Evolutionary conservation across 352 stramenopile species (phyloP).

Genomic region (Globisporangium barbulae): DNA sequence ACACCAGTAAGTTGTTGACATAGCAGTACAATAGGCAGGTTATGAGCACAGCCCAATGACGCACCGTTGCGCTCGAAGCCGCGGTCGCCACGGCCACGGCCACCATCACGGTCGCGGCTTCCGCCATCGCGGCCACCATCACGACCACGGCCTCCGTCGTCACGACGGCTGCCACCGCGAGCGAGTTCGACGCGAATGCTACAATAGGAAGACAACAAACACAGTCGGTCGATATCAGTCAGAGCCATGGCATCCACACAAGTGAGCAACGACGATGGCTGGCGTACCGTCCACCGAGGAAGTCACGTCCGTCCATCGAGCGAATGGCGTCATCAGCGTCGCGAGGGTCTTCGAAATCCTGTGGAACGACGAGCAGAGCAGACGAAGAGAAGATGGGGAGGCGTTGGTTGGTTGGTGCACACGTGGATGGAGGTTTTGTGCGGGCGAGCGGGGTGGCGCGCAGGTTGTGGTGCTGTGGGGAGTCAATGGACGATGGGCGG

Average conservation of each 20-base stretch:
- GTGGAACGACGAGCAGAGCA: conserved; percentile 53
- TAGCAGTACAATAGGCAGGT: neutral
- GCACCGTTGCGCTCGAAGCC: conserved; percentile 51
- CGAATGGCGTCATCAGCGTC: conserved; percentile 85
- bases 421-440: conserved; percentile 22
- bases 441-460: conserved; percentile 16
- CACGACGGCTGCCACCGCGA: conserved; percentile 64
- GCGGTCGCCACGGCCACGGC: conserved; percentile 40
- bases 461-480: conserved; percentile 2
- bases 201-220: neutral
- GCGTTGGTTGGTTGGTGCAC: conserved; percentile 38
- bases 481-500: conserved; percentile 28
- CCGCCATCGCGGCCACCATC: conserved; percentile 33
- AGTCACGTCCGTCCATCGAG: conserved; percentile 83
- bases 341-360: conserved; percentile 89
- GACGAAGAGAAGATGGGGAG: conserved; percentile 36
- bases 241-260: neutral
- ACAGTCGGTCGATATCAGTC: conserved; percentile 1
- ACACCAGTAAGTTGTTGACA: neutral
- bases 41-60: conserved; percentile 10
- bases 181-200: conserved; percentile 83
- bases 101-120: conserved; percentile 24
- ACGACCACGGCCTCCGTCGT: conserved; percentile 43
- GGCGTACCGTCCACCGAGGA: conserved; percentile 76
- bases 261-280: neutral